phyloP scores from a whole-genome alignment of 1,284 basidiomycete genomes.

The Exobasidium rhododendri region DNA sequence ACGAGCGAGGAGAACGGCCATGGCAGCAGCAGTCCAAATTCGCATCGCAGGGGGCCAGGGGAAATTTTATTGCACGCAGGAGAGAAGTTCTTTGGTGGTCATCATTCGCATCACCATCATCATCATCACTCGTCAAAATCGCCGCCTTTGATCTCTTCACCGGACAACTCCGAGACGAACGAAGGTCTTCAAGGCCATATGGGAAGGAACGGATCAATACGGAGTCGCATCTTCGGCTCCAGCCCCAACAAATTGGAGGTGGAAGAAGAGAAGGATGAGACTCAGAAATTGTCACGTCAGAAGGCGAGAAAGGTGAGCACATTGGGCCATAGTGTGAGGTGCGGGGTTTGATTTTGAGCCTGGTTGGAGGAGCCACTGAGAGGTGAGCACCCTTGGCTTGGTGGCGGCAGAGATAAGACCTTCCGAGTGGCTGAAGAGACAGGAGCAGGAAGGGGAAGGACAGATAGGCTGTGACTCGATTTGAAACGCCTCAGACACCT shows the following conservation, averaged over 20 bases:
- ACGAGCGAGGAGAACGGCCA: not conserved
- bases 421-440: too few species aligned
- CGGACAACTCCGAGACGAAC: not conserved
- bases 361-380: too few species aligned
- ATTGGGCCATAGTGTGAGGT: too few species aligned
- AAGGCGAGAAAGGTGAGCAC: conserved; percentile 18
- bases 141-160: not conserved
- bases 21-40: not conserved
- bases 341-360: too few species aligned
- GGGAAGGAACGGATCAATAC: conserved; percentile 1
- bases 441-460: too few species aligned
- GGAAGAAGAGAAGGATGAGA: not conserved
- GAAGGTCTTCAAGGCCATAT: not conserved
- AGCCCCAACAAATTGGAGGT: not conserved
- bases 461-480: too few species aligned
- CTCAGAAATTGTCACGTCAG: conserved; percentile 15
- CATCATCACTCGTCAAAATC: not conserved
- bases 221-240: not conserved
- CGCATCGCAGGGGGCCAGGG: not conserved
- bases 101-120: not conserved
- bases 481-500: too few species aligned
- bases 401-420: too few species aligned
- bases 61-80: conserved; percentile 12
- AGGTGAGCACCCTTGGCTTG: too few species aligned
- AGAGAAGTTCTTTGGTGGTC: conserved; percentile 1